Evolutionary conservation across 2,329 filamentous ascomycete genomes (phyloP), one percentile per base, ranked within the genome.

Genomic region (Cytospora schulzeri): DNA sequence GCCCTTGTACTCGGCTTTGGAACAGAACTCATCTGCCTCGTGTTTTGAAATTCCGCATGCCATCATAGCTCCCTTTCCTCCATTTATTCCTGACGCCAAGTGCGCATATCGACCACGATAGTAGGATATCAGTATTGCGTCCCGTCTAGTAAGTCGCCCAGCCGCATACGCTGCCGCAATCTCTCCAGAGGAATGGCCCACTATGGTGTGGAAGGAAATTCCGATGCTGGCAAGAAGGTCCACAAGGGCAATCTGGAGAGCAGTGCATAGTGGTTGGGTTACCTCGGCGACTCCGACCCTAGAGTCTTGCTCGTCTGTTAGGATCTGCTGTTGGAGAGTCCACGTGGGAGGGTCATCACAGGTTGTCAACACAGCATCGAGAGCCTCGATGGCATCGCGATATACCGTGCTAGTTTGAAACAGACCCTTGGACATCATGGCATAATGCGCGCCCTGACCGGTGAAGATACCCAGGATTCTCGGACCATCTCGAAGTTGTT

Each of bases 221-320:
- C 71, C 73, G 9, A 75, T 57, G 19, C 67, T 67, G 14, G 57
- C 58, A 3, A 76, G 67, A 6, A 76, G 65, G 35, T 76, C 70
- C 0, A 75, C 69, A 0, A 76, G 68, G 0, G 74, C 83, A 2
- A 87, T 74, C 67, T 87, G 85, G 1, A 87, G 51, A 0, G 83
- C 83, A 0, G 83, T 85, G 59, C 80, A 85, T 1, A 84, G 69
- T 0, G 84, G 81, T 66, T 86, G 84, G 0, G 80, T 77, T 26
- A 84, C 67, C 4, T 76, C 74, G 0, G 80, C 76, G 22, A 75
- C 68, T 11, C 76, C 50, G 0, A 82, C 68, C 3, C 70, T 67
- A 7, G 76, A 78, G 1, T 55, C 35, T 0, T 64, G 60, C 1
- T 63, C 45, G 0, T 71, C 70, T 1, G 72, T 74, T 63, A 73